A percentile compares a stretch with the other conserved stretches of the same genome.
These are phyloP conservation scores for Melastoma candidum DNA, from an alignment of 441 rosid genomes.

Conservation along the genomic window DNA sequence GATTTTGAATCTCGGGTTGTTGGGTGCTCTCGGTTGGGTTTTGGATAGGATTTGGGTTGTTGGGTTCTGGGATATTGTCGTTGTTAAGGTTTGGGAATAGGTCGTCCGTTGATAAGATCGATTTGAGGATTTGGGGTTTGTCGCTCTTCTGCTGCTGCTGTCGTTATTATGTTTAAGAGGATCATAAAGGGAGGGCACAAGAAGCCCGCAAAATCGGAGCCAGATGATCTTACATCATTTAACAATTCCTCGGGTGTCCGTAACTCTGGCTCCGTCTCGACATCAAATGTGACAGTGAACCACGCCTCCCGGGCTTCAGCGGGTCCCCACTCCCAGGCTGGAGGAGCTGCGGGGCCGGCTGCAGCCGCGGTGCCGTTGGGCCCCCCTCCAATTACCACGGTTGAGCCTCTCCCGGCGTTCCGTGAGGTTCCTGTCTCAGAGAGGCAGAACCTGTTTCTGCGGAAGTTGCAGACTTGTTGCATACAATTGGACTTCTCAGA, in stretches of 20 bases:
- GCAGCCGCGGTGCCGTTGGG: constrained; percentile 9
- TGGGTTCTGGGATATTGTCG: too few relatives aligned
- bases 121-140: constrained; percentile 2
- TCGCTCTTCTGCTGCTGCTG: constrained; percentile 31
- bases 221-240: constrained; percentile 20
- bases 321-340: constrained; percentile 14
- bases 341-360: constrained; percentile 3
- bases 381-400: constrained; percentile 44
- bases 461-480: constrained; percentile 76
- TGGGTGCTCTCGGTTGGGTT: too few relatives aligned
- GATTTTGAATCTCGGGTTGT: too few relatives aligned
- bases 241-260: constrained; percentile 20
- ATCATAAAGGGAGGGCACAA: constrained; percentile 55
- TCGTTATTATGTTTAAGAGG: constrained; percentile 63
- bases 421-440: constrained; percentile 58
- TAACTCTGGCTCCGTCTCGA: constrained; percentile 15
- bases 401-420: constrained; percentile 63
- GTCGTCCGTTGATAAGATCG: background rate
- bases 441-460: constrained; percentile 48
- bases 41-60: too few relatives aligned
- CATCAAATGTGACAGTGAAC: constrained; percentile 45
- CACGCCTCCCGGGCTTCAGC: constrained; percentile 53
- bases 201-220: constrained; percentile 64
- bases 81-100: background rate
- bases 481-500: constrained; percentile 63